Base-by-base conservation (phyloP, 2,329 filamentous ascomycete species). In the Colletotrichum sublineola region DNA sequence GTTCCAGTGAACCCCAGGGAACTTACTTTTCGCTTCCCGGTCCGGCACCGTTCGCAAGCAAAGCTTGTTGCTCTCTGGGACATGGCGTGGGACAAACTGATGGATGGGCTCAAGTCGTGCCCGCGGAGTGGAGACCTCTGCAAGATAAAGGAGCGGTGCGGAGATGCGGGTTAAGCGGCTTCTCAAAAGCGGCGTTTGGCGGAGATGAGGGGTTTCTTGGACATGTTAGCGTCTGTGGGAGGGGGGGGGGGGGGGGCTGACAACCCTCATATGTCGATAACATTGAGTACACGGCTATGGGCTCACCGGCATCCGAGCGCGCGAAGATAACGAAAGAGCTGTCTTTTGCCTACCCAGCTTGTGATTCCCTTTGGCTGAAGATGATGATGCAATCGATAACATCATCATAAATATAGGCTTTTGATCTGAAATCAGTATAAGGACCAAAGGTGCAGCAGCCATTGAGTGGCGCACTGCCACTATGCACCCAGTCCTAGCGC, bases 1-100 rank as follows among this genome's bases (percentile, higher is more conserved):
- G 33, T 40, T 61, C 29, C 57, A 20, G 29, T 4, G 44, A 44
- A 24, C 42, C 12, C 24, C 8, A 31, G n/a, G 33, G 18, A 50
- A 61, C 50, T 36, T 64, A 72, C 69, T 60, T 72, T 72, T 55
- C 69, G 65, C 69, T 72, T 72, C 58, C 69, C 69, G 15, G 69
- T 66, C 38, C 69, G 52, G 53, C 69, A 72, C 18, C 69, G 65
- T 48, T 69, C 66, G 55, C 69, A 72, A 33, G 69, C 69, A 60
- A 72, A 72, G 53, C 69, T 69, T 58, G 66, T 72, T 15, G 66
- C 40, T 29, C 60, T 72, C 65, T 68, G 66, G 60, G 69, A 68
- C 69, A 72, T 72, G 65, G 48, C 48, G 52, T 15, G 24, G 48
- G 11, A 46, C 14, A n/a, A 12, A n/a, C 31, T 48, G 58, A 20